These are phyloP conservation scores for Boletus pseudopeckii DNA, from an alignment of 768 basidiomycete species.

Conservation along the genomic window DNA sequence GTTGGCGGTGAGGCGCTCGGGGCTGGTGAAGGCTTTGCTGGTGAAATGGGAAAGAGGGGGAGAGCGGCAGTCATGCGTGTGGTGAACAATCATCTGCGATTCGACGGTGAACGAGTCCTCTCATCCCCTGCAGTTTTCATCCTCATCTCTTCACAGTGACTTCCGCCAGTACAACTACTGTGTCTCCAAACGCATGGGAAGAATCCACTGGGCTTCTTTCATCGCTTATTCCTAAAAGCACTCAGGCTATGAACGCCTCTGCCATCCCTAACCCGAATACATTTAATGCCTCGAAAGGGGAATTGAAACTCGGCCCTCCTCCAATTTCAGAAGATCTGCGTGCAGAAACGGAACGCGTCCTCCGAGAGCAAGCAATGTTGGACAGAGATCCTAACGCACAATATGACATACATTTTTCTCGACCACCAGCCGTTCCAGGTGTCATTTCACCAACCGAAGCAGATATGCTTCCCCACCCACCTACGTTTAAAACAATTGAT, in stretches of 20 bases:
- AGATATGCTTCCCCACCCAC: constrained; percentile 79
- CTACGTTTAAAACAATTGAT: constrained; percentile 80
- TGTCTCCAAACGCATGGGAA: constrained; percentile 71
- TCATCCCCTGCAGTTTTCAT: neutral
- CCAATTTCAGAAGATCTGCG: constrained; percentile 79
- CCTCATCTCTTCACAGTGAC: constrained; percentile 51
- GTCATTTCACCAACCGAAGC: constrained; percentile 59
- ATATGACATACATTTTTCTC: constrained; percentile 56
- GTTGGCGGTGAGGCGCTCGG: constrained; percentile 84
- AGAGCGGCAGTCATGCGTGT: constrained; percentile 90
- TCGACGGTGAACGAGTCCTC: constrained; percentile 62
- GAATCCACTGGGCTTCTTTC: constrained; percentile 83
- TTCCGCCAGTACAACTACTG: constrained; percentile 59
- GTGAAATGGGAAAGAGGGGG: constrained; percentile 79
- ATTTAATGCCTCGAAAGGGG: constrained; percentile 73
- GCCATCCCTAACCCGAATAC: constrained; percentile 58
- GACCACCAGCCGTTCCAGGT: constrained; percentile 50
- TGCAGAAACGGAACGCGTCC: constrained; percentile 71
- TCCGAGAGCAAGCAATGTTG: constrained; percentile 78
- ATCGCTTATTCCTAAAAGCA: constrained; percentile 65
- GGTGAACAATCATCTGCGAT: constrained; percentile 88
- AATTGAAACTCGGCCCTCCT: constrained; percentile 81
- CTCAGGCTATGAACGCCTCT: constrained; percentile 36
- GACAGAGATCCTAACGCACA: constrained; percentile 66
- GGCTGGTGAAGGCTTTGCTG: constrained; percentile 71